Percentiles rank a stretch among this genome's conserved stretches.
Evolutionary conservation across 2,329 filamentous ascomycete genomes (phyloP).

Genomic region (Pezicula neosporulosa): DNA sequence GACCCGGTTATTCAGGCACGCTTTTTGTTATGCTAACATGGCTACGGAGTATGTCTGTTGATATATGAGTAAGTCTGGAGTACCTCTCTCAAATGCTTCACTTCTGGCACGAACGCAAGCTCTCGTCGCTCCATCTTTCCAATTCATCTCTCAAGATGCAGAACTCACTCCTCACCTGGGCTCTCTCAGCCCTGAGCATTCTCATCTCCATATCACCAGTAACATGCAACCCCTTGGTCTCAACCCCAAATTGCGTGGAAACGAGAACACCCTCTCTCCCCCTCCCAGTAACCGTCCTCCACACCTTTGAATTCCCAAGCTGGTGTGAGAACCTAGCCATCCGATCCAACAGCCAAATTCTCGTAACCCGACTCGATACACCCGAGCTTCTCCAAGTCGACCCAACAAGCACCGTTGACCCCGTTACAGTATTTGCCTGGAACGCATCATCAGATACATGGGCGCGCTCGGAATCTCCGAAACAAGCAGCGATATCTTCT

Average conservation of each 20-base stretch:
- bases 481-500: slow-evolving; percentile 28
- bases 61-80: too few species aligned
- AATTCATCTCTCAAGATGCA: too few species aligned
- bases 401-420: slow-evolving; percentile 14
- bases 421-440: slow-evolving; percentile 23
- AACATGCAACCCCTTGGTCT: background rate
- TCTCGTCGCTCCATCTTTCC: too few species aligned
- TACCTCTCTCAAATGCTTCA: too few species aligned
- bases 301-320: slow-evolving; percentile 6
- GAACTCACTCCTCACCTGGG: too few species aligned
- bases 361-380: slow-evolving; percentile 27
- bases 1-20: too few species aligned
- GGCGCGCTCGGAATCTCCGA: slow-evolving; percentile 33
- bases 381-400: slow-evolving; percentile 32
- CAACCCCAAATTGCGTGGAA: background rate
- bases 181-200: slow-evolving; percentile 28
- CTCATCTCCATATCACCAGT: background rate
- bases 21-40: too few species aligned
- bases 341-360: slow-evolving; percentile 32
- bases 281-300: slow-evolving; percentile 6
- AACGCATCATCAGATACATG: slow-evolving; percentile 23
- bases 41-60: too few species aligned
- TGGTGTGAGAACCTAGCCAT: slow-evolving; percentile 33
- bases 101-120: too few species aligned
- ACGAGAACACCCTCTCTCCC: slow-evolving; percentile 4